Base-by-base conservation (phyloP, 441 rosid genomes). In the Adansonia gregorii region DNA sequence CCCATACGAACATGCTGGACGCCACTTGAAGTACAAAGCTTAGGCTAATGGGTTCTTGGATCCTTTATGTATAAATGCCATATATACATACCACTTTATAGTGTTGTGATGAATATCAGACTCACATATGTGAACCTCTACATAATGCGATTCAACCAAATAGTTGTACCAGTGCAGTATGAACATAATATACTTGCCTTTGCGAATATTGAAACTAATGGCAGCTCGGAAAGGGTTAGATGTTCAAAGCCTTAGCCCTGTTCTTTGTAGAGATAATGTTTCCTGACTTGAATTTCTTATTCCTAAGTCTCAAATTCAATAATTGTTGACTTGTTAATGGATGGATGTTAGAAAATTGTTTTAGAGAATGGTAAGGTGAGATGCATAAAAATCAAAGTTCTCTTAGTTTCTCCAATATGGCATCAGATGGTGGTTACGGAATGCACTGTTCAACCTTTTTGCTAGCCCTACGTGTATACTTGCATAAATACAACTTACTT, bases 231-330 rank as follows among this genome's bases (percentile, higher is more conserved):
- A 17, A 49, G 20, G 43, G 20, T 69, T 48, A 8, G 31, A 20
- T 49, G 41, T 49, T 24, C 59, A 24, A 20, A 49, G 43, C 58
- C 45, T 14, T 69, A 69, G 58, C 59, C 59, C 20, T 69, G 73
- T 49, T 69, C 41, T 69, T 51, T 14, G 41, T 24, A 12, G 59
- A 69, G 59, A 58, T 19, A 1, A n/a, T 58, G 64, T 69, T 69
- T 66, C 27, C 1, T 69, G 43, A 22, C 17, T 27, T 43, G 31
- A 41, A 43, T 17, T 43, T 67, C 31, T 67, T 31, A 67, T 43
- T 41, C 22, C 52, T 56, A 46, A 67, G 17, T 45, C 8, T 4
- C 1, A 46, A 19, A 46, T 48, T 22, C 8, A 20, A 10, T 60
- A 5, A 24, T 9, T 27, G 31, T 61, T 61, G 8, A 61, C 67